Percentiles rank a stretch among this genome's conserved stretches.
Conservation (phyloP, 192 early-diverging fungal genomes). For the Gonapodya sp. region DNA sequence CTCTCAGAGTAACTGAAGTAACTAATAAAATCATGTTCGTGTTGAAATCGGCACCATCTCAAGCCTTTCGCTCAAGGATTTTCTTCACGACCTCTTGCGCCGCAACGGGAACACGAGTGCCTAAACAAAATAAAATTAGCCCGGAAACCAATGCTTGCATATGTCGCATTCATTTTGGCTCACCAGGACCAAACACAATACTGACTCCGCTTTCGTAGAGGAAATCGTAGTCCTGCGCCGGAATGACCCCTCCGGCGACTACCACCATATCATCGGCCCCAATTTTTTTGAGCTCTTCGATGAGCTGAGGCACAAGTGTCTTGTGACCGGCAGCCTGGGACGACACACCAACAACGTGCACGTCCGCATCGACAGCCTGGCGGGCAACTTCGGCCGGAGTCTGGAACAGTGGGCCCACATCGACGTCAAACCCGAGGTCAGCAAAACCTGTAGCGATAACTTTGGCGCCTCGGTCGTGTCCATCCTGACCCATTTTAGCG, state of each 20-base stretch:
- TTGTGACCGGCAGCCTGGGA: slow-evolving; percentile 86
- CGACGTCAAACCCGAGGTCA: slow-evolving; percentile 85
- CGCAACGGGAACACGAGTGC: slow-evolving; percentile 71
- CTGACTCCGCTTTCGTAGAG: slow-evolving; percentile 69
- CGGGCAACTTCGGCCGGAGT: slow-evolving; percentile 81
- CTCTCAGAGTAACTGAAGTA: no score
- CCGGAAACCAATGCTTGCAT: slow-evolving; percentile 3
- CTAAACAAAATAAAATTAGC: slow-evolving; percentile 10
- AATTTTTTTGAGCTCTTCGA: slow-evolving; percentile 64
- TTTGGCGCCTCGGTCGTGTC: slow-evolving; percentile 89
- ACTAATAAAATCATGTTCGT: no score
- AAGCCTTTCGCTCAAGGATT: slow-evolving; percentile 23
- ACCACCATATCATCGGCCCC: slow-evolving; percentile 65
- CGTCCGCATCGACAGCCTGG: slow-evolving; percentile 82
- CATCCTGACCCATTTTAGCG: slow-evolving; percentile 90
- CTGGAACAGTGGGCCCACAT: slow-evolving; percentile 82
- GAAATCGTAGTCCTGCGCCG: slow-evolving; percentile 78
- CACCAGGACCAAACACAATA: slow-evolving; percentile 74
- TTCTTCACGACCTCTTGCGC: slow-evolving; percentile 70
- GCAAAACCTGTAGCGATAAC: slow-evolving; percentile 84
- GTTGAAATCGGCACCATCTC: no score
- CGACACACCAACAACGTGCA: slow-evolving; percentile 77
- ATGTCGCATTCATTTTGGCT: background rate
- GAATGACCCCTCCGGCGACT: slow-evolving; percentile 79
- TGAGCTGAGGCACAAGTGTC: slow-evolving; percentile 70